phyloP scores from a whole-genome alignment of 2,329 filamentous ascomycete genomes.

The Drechslerella dactyloides region DNA sequence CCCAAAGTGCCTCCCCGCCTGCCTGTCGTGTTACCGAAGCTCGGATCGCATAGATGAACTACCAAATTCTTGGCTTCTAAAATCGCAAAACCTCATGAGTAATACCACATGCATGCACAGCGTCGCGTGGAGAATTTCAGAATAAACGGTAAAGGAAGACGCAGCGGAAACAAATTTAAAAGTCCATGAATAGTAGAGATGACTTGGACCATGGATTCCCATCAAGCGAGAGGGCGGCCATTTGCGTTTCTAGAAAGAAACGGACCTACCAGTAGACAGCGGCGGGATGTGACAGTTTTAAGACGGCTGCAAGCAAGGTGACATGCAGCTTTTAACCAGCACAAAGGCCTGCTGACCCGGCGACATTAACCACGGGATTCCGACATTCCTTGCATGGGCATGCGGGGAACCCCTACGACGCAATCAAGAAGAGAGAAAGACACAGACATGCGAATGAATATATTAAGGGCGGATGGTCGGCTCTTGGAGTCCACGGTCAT shows the following conservation, averaged over 20 bases:
- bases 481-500: constrained; percentile 13
- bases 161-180: constrained; percentile 24
- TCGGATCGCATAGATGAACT: constrained; percentile 45
- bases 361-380: constrained; percentile 50
- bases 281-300: constrained; percentile 50
- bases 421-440: constrained; percentile 7
- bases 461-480: constrained; percentile 47
- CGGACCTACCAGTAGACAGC: constrained; percentile 38
- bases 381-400: constrained; percentile 28
- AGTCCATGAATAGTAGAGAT: constrained; percentile 46
- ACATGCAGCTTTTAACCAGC: constrained; percentile 40
- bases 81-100: constrained; percentile 41
- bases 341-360: constrained; percentile 33
- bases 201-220: constrained; percentile 41
- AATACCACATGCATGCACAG: neutral
- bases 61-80: constrained; percentile 38
- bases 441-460: constrained; percentile 19
- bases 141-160: constrained; percentile 3
- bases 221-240: constrained; percentile 46
- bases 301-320: constrained; percentile 40
- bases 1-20: constrained; percentile 37
- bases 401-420: constrained; percentile 47
- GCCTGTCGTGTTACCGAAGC: constrained; percentile 33
- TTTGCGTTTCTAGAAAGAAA: constrained; percentile 40
- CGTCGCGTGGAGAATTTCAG: neutral